Base-by-base conservation (phyloP, 768 basidiomycete genomes). In the Sporobolomyces roseus region DNA sequence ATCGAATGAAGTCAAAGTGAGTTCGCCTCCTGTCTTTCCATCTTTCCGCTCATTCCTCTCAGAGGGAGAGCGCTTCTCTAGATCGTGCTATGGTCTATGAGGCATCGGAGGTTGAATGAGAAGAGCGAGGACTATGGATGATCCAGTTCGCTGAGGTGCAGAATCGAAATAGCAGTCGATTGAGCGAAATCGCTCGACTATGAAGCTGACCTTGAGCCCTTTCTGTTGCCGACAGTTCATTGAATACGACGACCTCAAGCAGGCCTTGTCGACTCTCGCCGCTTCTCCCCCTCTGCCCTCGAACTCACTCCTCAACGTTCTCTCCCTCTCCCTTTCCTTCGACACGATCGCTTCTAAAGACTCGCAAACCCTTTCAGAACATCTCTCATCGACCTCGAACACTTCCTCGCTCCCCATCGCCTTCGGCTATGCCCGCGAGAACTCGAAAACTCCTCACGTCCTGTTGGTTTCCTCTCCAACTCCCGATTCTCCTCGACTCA, bases 401-500 rank as follows among this genome's bases (percentile, higher is more conserved):
- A 21, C 2, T 48, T 69, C 51, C 7, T 46, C 30, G 38, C 21
- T 64, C 53, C 21, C 36, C 12, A 19, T 64, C 53, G 14, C 19
- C 25, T n/a, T 49, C 45, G 33, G 29, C 25, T 46, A 29, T 14
- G 13, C 51, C 6, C 27, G 35, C 36, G 50, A 59, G 25, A 29
- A 29, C 16, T 23, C 54, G n/a, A 51, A 63, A 17, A 29, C 33
- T 3, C 67, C 67, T 4, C 67, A 68, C 38, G 17, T 41, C 35
- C 48, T 43, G 7, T 23, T 63, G 23, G 45, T 36, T 48, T 8
- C 63, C 27, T 49, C 55, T 25, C 21, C 21, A 13, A 33, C 32
- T 55, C 10, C 16, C 50, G 25, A 43, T 8, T 32, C 50, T 38
- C 25, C 27, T 10, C 27, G 45, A 4, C 60, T 70, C 53, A 36